Base-by-base conservation (phyloP, 2,329 filamentous ascomycete genomes). In the Emmonsiellopsis sp. region DNA sequence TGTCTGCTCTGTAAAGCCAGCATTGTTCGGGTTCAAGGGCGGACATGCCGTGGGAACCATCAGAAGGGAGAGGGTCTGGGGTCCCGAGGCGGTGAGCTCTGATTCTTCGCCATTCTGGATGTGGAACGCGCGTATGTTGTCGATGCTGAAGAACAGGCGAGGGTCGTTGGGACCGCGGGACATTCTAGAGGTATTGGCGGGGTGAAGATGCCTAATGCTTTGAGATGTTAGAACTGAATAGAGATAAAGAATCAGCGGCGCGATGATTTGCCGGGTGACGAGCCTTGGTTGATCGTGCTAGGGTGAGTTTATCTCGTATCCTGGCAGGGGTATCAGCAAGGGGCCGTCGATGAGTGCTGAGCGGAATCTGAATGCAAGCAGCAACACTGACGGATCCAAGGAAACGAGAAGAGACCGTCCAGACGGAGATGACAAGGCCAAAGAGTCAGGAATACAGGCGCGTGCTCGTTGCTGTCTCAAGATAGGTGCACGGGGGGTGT, bases 1-100 rank as follows among this genome's bases (percentile, higher is more conserved):
- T 52, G 79, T 75, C 10, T 13, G 55, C 76, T 77, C 27, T 59
- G 81, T 77, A 45, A 78, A 76, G 53, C 81, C 77, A 44, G 81
- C 74, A 53, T 78, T 79, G 56, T 75, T 74, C 46, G 80, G 67
- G 58, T 77, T 75, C 47, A 79, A 71, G 57, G 77, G 87, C 27
- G 85, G 81, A 33, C 88, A 88, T 13, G 86, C 86, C 2, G 92
- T 96, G 6, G 92, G 92, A 14, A 97, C 92, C 92, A 97, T 97
- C 63, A 97, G 74, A 53, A 97, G 78, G 21, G 92, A 95, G 52
- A 98, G 78, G 0, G 91, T 96, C 74, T 96, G 90, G 14, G 90
- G 86, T 2, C 91, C 90, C 2, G 87, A 86, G 0, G 87, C 84
- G 11, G 89, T 97, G 63, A 98, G 83, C 11, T 82, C 80, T 53